Base-by-base conservation (phyloP, 768 basidiomycete species). In the Boletales sp. region DNA sequence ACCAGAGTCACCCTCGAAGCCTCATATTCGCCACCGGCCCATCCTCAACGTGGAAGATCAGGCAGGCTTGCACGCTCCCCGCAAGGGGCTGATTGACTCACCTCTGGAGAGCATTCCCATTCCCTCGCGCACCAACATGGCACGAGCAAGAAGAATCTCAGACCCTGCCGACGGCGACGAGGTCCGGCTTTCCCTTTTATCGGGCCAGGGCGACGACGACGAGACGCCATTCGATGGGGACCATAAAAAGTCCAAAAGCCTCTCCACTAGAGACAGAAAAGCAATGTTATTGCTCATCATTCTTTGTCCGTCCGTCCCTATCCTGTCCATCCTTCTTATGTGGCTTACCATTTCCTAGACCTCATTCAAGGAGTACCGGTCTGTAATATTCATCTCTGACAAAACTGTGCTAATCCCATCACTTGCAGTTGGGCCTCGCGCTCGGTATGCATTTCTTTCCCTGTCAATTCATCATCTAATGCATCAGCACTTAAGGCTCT, bases 361-460 rank as follows among this genome's bases (percentile, higher is more conserved):
- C 74, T 88, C 33, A 82, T 87, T 46, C 94, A 96, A 69, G 94
- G 94, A 38, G 83, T 95, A 59, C 94, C 94, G 48, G 90, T 96
- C 66, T 65, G 85, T 77, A 13, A 39, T 54, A 19, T 46, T 37
- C 51, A 49, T 53, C 46, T 58, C 18, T 53, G 49, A 44, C 35
- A 18, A 41, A 30, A 28, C 25, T 41, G 32, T 32, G 36, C 49
- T 62, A 41, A 64, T 39, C 31, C 33, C 38, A 21, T 12, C 3
- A 2, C 45, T 43, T 43, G 42, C 21, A 91, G 89, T 65, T 91
- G 55, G 94, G 94, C 28, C 83, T 98, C 51, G 94, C 95, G 35
- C 80, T 98, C 48, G 88, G 88, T 88, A 62, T 50, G 74, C 57
- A 18, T 46, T 39, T 17, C 41, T 39, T 37, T 31, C 15, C 8